Evolutionary conservation across 2,329 filamentous ascomycete genomes (phyloP).

Genomic region (Aureobasidium sp.): DNA sequence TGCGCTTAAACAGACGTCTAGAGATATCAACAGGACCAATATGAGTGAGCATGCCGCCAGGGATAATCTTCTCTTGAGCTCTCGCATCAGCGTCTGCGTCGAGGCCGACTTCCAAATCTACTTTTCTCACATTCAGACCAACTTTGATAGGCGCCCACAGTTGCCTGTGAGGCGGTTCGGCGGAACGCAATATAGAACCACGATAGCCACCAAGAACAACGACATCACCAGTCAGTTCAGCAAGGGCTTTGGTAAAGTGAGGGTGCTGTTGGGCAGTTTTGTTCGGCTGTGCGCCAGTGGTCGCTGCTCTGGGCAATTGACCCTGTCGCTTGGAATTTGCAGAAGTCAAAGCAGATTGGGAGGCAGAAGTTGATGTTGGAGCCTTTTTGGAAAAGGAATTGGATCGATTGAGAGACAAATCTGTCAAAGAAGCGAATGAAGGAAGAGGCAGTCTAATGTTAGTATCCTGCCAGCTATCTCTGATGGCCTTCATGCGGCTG

Average conservation of each 20-base stretch:
- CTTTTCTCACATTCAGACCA: slow-evolving; percentile 82
- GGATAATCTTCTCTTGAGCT: slow-evolving; percentile 76
- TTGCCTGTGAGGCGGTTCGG: slow-evolving; percentile 74
- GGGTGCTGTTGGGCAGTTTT: slow-evolving; percentile 37
- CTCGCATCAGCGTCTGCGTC: slow-evolving; percentile 73
- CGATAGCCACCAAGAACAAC: slow-evolving; percentile 87
- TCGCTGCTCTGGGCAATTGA: slow-evolving; percentile 9
- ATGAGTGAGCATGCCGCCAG: slow-evolving; percentile 82
- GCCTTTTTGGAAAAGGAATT: slow-evolving; percentile 4
- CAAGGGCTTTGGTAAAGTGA: slow-evolving; percentile 52
- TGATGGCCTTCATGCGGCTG: slow-evolving; percentile 80
- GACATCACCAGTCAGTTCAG: slow-evolving; percentile 71
- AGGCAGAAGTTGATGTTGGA: not conserved
- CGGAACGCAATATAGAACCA: slow-evolving; percentile 80
- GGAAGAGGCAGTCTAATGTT: slow-evolving; percentile 54
- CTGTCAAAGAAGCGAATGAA: slow-evolving; percentile 46
- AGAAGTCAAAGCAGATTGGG: not conserved
- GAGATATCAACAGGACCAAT: slow-evolving; percentile 90
- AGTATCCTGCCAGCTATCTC: slow-evolving; percentile 78
- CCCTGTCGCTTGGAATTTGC: not conserved
- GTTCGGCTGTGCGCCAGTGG: not conserved
- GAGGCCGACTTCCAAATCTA: slow-evolving; percentile 81
- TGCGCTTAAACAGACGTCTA: slow-evolving; percentile 68
- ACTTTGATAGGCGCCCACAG: slow-evolving; percentile 93
- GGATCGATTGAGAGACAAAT: slow-evolving; percentile 3